Conservation (phyloP, 768 basidiomycete species). For the Suillus discolor region DNA sequence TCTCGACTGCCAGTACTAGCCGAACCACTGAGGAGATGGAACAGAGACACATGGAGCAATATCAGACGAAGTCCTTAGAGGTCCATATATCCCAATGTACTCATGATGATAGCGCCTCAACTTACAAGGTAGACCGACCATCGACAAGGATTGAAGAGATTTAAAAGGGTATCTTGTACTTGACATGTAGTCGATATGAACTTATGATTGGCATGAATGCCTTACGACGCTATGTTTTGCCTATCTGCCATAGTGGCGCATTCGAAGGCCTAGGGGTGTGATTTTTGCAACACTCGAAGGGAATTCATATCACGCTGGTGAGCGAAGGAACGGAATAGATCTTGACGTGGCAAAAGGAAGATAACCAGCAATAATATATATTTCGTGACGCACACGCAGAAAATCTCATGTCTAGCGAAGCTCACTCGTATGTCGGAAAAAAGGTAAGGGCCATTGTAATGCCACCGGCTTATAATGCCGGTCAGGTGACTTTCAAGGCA, state of each 20-base stretch:
- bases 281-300: neutral
- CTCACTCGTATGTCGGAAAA: too few relatives aligned
- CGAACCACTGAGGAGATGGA: neutral
- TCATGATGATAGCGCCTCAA: neutral
- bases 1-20: neutral
- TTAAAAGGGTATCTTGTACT: neutral
- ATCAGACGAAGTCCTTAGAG: neutral
- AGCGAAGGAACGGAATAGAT: neutral
- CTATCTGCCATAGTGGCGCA: neutral
- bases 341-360: neutral
- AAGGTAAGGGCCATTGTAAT: too few relatives aligned
- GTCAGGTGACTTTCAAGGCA: too few relatives aligned
- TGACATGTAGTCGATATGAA: neutral
- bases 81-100: slow-evolving; percentile 7
- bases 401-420: neutral
- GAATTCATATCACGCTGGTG: neutral
- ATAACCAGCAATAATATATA: neutral
- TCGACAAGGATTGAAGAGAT: neutral
- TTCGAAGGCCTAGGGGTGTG: neutral
- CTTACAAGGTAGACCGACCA: neutral
- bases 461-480: too few relatives aligned
- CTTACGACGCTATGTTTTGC: neutral
- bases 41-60: neutral
- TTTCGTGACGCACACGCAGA: neutral
- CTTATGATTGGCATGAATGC: neutral